Conservation (phyloP, 2,329 filamentous ascomycete genomes). For the Arthroderma uncinatum region DNA sequence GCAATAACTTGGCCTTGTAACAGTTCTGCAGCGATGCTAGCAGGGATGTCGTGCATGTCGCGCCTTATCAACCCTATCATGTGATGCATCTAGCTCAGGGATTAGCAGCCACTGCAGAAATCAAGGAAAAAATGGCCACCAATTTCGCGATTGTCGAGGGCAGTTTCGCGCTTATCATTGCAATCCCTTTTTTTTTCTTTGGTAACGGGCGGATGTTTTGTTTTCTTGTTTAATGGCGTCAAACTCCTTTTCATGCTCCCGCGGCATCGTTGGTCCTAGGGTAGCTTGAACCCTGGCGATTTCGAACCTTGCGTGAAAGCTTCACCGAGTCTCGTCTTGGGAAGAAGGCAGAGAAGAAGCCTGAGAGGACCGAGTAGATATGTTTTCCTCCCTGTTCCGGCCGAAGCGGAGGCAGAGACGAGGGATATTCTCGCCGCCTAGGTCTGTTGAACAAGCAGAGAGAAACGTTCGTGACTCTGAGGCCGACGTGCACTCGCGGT, state of each 20-base stretch:
- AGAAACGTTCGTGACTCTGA: background rate
- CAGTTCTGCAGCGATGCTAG: background rate
- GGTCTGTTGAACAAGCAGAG: background rate
- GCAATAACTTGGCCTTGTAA: background rate
- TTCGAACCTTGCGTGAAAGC: background rate
- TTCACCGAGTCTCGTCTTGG: background rate
- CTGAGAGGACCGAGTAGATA: background rate
- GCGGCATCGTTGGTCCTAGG: background rate
- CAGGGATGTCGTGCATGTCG: background rate
- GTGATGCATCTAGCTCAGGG: background rate
- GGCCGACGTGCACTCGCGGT: background rate
- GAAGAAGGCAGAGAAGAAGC: background rate
- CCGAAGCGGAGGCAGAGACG: conserved; percentile 3
- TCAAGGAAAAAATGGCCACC: background rate
- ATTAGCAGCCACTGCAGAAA: background rate
- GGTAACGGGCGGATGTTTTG: background rate
- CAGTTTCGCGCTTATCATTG: background rate
- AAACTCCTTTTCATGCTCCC: background rate
- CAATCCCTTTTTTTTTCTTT: background rate
- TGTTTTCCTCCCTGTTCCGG: conserved; percentile 8
- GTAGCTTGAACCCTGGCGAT: background rate
- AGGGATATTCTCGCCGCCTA: conserved; percentile 1
- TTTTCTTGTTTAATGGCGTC: background rate
- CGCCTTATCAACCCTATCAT: background rate
- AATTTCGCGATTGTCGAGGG: background rate